These are phyloP conservation scores for Obba rivulosa DNA, from an alignment of 768 basidiomycete species.

Conservation along the genomic window DNA sequence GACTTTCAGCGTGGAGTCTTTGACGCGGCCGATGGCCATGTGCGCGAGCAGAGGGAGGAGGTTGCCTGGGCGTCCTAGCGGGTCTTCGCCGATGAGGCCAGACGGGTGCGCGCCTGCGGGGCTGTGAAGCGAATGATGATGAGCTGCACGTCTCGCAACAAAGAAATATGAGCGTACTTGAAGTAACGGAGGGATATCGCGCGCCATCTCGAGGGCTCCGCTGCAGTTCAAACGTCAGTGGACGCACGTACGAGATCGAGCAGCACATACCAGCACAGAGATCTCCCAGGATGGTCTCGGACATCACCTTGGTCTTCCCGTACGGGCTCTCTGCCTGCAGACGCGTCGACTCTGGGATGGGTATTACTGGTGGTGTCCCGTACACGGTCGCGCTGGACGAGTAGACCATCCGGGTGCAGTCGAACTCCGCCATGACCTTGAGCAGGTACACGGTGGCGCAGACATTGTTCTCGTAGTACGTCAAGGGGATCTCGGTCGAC, in stretches of 20 bases:
- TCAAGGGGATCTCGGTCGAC: slow-evolving; percentile 86
- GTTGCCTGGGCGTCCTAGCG: slow-evolving; percentile 92
- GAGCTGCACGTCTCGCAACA: slow-evolving; percentile 3
- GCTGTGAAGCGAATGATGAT: slow-evolving; percentile 33
- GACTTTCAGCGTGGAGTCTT: slow-evolving; percentile 56
- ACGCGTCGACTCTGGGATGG: slow-evolving; percentile 89
- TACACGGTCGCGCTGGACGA: slow-evolving; percentile 99
- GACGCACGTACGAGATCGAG: neutral
- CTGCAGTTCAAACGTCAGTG: slow-evolving; percentile 29
- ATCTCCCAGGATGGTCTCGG: slow-evolving; percentile 85
- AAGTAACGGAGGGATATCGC: slow-evolving; percentile 92
- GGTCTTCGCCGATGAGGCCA: slow-evolving; percentile 93
- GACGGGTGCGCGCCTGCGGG: slow-evolving; percentile 99
- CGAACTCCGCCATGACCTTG: slow-evolving; percentile 81
- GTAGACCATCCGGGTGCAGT: slow-evolving; percentile 86
- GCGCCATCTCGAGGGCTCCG: slow-evolving; percentile 66
- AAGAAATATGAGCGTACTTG: slow-evolving; percentile 53
- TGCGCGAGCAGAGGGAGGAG: slow-evolving; percentile 89
- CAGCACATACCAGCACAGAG: slow-evolving; percentile 62
- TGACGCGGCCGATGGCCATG: slow-evolving; percentile 87
- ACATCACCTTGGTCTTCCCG: slow-evolving; percentile 95
- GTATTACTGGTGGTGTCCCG: slow-evolving; percentile 86
- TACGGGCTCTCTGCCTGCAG: slow-evolving; percentile 89
- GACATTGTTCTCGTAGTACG: slow-evolving; percentile 95
- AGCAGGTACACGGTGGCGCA: slow-evolving; percentile 80